phyloP scores from a whole-genome alignment of 805 yeast species.

The Yarrowia porcina region DNA sequence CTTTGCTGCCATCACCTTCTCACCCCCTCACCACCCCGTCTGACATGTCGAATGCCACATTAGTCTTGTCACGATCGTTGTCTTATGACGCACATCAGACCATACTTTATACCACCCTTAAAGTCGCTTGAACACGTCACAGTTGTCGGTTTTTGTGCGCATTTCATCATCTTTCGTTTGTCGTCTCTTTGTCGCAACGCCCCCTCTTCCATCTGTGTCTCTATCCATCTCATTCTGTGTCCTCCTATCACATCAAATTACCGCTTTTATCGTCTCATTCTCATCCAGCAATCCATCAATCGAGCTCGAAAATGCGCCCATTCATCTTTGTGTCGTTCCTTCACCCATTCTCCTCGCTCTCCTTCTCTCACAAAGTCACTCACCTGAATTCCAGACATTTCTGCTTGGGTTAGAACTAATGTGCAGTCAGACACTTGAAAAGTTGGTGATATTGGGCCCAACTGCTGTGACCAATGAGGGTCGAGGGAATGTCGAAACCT shows the following conservation, averaged over 20 bases:
- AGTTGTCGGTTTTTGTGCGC: too few relatives aligned
- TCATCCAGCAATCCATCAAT: neutral
- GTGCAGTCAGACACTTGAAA: slow-evolving; percentile 10
- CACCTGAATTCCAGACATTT: slow-evolving; percentile 27
- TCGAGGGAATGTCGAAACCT: slow-evolving; percentile 16
- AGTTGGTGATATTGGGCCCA: slow-evolving; percentile 9
- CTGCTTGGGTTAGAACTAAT: slow-evolving; percentile 22
- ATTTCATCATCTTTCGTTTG: neutral
- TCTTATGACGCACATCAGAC: too few relatives aligned
- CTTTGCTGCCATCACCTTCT: too few relatives aligned
- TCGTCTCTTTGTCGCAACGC: neutral
- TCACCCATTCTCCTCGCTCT: neutral
- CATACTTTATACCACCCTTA: too few relatives aligned
- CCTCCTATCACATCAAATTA: neutral
- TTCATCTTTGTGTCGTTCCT: too few relatives aligned
- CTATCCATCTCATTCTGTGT: neutral
- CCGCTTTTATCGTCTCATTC: neutral
- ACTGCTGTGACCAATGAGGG: slow-evolving; percentile 5
- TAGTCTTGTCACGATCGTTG: too few relatives aligned
- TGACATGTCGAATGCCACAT: too few relatives aligned
- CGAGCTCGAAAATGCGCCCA: too few relatives aligned
- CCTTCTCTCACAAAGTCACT: neutral
- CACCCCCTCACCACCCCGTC: too few relatives aligned
- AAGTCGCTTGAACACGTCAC: too few relatives aligned
- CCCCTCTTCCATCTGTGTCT: neutral